Evolutionary conservation across 352 stramenopile genomes (phyloP).

Genomic region (Globisporangium ultimum): DNA sequence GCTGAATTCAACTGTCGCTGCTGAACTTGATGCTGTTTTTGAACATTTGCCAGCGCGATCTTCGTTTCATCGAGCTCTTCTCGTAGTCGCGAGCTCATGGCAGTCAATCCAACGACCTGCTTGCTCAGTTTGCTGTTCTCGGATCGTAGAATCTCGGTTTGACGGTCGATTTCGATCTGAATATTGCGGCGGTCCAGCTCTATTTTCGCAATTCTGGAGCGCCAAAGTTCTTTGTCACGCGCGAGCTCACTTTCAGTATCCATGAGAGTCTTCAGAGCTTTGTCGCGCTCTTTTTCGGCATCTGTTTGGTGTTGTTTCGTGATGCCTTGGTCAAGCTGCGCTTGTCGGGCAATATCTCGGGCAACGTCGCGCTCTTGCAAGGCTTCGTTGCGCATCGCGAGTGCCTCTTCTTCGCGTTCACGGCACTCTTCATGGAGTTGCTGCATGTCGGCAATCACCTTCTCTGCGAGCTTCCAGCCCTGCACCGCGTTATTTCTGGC

Average conservation of each 20-base stretch:
- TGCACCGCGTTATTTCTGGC: constrained; percentile 44
- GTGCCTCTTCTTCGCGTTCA: constrained; percentile 48
- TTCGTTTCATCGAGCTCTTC: constrained; percentile 28
- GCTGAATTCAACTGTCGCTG: constrained; percentile 19
- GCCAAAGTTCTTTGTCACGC: constrained; percentile 40
- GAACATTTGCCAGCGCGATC: constrained; percentile 17
- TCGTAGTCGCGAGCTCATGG: constrained; percentile 16
- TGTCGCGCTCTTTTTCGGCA: constrained; percentile 37
- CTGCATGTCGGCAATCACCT: constrained; percentile 37
- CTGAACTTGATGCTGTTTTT: constrained; percentile 23
- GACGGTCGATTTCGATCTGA: constrained; percentile 55
- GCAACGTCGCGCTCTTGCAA: constrained; percentile 43
- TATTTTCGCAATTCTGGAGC: constrained; percentile 32
- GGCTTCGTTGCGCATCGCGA: constrained; percentile 43
- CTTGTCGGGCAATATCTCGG: constrained; percentile 30
- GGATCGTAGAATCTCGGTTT: constrained; percentile 37
- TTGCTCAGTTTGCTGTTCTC: constrained; percentile 42
- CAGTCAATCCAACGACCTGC: constrained; percentile 17
- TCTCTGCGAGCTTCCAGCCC: constrained; percentile 44
- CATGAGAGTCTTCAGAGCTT: constrained; percentile 27
- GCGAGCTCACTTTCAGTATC: constrained; percentile 31
- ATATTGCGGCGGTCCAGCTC: constrained; percentile 56
- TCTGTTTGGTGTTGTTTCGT: constrained; percentile 41
- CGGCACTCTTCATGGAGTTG: constrained; percentile 31
- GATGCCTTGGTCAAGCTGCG: constrained; percentile 49